Percentiles rank a stretch among this genome's conserved stretches.
Conservation (phyloP, 2,329 filamentous ascomycete genomes). For the Beauveria scarabaeidicola region DNA sequence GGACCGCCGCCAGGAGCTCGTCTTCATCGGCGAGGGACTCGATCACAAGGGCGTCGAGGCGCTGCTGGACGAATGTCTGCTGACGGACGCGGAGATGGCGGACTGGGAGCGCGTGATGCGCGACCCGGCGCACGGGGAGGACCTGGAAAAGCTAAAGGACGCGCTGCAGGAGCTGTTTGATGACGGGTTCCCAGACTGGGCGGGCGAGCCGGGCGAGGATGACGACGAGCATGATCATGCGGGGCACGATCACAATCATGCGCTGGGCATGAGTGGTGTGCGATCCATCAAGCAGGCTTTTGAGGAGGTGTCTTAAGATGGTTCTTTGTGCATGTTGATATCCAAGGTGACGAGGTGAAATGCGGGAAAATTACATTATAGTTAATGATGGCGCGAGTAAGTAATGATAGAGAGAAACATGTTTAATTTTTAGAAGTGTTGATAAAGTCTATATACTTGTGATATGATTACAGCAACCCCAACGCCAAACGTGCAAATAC, state of each 20-base stretch:
- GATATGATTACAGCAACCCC: neutral
- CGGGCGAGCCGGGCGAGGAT: conserved; percentile 38
- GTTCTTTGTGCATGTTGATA: neutral
- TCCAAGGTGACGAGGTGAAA: neutral
- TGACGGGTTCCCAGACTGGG: conserved; percentile 51
- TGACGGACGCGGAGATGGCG: conserved; percentile 50
- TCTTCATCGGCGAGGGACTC: conserved; percentile 63
- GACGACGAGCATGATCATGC: conserved; percentile 27
- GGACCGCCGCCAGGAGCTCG: conserved; percentile 61
- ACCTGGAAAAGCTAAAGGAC: conserved; percentile 31
- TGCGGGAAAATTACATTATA: neutral
- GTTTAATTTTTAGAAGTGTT: no score
- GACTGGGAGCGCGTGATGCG: conserved; percentile 46
- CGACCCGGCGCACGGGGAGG: conserved; percentile 17
- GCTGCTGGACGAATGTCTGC: conserved; percentile 50
- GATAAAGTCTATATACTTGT: neutral
- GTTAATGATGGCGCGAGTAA: neutral
- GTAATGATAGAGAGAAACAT: no score
- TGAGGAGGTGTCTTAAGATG: conserved; percentile 7
- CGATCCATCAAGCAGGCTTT: conserved; percentile 5
- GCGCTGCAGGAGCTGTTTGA: conserved; percentile 44
- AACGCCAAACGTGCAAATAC: neutral
- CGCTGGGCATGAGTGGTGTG: neutral
- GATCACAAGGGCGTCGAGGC: conserved; percentile 41
- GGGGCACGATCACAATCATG: conserved; percentile 11